Evolutionary conservation across 2,329 filamentous ascomycete genomes (phyloP), one percentile per base, ranked within the genome.

Genomic region (Claviceps paspali): DNA sequence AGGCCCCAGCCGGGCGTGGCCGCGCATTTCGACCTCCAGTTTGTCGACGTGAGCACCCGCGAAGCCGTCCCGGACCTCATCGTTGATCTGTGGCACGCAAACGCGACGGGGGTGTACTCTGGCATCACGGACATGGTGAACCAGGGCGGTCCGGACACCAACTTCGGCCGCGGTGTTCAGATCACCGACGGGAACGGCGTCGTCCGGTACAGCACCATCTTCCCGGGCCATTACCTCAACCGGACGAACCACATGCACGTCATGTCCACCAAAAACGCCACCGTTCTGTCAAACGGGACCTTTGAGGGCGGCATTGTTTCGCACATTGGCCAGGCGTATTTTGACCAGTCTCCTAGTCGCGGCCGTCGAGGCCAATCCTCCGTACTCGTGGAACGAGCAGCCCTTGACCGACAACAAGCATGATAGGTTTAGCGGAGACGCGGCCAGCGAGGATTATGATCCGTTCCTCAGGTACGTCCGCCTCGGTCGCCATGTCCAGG

Each of bases 321-420:
- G 2, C 71, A 79, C 52, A 64, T 76, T 23, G 73, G 74, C n/a
- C 74, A 79, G 52, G 35, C 33, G 41, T 79, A 71, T 61, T 71
- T 75, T 50, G 70, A 76, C 52, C 65, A 73, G 48, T 59, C 61
- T 43, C 37, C n/a, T 46, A 21, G 37, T 40, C 30, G 61, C 76
- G 24, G 63, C 71, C 15, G 69, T 76, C 36, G 65, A 72, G 42
- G 47, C 48, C 19, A 55, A 54, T 0, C 43, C 51, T 2, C 70
- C 72, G 0, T 69, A 69, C 50, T 50, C 38, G 9, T 48, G 44
- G 36, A 69, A 69, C 52, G 57, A 52, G 4, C 58, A 66, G 47
- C 43, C 46, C 0, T 14, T 63, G 10, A 73, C 64, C 3, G 52
- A 49, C 33, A 76, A 77, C 47, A 51, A 55, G 10, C 55, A 68